phyloP scores from a whole-genome alignment of 129 eudicot species.

The Arctium minus region DNA sequence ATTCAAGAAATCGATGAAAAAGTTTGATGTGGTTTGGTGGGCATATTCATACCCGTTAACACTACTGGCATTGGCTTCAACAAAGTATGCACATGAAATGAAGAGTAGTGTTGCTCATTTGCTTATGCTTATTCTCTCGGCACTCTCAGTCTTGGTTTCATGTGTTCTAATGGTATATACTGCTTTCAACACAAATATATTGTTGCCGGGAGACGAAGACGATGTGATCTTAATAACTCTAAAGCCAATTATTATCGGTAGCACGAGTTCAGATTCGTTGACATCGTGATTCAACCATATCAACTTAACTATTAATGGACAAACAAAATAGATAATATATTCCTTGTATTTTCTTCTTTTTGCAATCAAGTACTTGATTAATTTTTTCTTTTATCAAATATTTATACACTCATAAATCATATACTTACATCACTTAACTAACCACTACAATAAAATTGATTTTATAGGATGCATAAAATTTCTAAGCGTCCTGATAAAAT shows the following conservation, averaged over 20 bases:
- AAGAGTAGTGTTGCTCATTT: constrained; percentile 36
- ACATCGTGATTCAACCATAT: not conserved
- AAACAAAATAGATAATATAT: not conserved
- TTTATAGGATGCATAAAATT: no score
- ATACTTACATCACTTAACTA: not conserved
- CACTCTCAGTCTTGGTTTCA: constrained; percentile 45
- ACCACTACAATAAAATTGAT: no score
- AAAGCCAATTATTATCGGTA: not conserved
- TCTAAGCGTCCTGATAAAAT: no score
- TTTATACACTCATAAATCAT: not conserved
- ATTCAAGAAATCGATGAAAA: constrained; percentile 66
- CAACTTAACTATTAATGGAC: not conserved
- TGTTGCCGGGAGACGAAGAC: constrained; percentile 22
- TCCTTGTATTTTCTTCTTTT: not conserved
- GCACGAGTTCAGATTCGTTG: not conserved
- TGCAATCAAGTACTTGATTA: not conserved
- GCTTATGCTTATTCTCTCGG: constrained; percentile 39
- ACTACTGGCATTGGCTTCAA: constrained; percentile 47
- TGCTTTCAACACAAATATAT: constrained; percentile 31
- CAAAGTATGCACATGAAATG: constrained; percentile 51
- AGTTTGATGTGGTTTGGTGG: constrained; percentile 64
- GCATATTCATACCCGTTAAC: constrained; percentile 56
- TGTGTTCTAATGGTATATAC: constrained; percentile 44
- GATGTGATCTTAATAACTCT: not conserved
- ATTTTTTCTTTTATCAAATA: not conserved